Base-by-base conservation (phyloP, 257 asterid genomes). In the Solanum rostratum region DNA sequence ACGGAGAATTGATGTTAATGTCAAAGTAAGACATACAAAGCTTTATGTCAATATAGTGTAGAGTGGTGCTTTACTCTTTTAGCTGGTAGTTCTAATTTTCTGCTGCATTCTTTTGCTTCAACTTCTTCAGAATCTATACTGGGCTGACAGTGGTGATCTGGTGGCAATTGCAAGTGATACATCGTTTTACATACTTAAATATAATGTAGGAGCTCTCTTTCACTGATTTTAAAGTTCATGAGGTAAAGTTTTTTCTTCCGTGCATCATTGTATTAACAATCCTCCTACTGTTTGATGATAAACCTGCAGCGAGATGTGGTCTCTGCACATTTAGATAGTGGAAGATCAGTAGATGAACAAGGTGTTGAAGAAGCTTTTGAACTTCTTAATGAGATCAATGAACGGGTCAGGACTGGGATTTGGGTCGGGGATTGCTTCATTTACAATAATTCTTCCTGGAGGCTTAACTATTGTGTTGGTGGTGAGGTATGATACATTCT, bases 361-460 rank as follows among this genome's bases (percentile, higher is more conserved):
- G 99, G 99, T 1, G 95, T 95, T 79, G 99, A 95, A 88, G 99
- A 97, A 88, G 99, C 99, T 76, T 97, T 97, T 92, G 99, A 94
- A 90, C 97, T 92, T 85, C 95, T 97, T 85, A 92, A 93, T 89
- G 99, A 95, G 90, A 90, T 97, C 71, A 94, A 92, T 91, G 99
- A 97, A 91, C 92, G 99, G 76, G 99, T 93, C 30, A 90, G 98
- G 86, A 94, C 99, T 90, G 99, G 99, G 83, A 76, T 97, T 66
- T 97, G 99, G 99, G 99, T 97, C 82, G 99, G 99, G 84, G 99
- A 97, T 88, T 97, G 99, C 89, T 97, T 97, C 86, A 97, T 97
- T 86, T 97, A 97, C 91, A 97, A 86, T 84, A 97, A 95, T 88
- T 90, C 99, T 84, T 93, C 99, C 69, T 97, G 98, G 99, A 95